Evolutionary conservation across 345 rosid species (phyloP).

Genomic region (Noccaea bulbosa): DNA sequence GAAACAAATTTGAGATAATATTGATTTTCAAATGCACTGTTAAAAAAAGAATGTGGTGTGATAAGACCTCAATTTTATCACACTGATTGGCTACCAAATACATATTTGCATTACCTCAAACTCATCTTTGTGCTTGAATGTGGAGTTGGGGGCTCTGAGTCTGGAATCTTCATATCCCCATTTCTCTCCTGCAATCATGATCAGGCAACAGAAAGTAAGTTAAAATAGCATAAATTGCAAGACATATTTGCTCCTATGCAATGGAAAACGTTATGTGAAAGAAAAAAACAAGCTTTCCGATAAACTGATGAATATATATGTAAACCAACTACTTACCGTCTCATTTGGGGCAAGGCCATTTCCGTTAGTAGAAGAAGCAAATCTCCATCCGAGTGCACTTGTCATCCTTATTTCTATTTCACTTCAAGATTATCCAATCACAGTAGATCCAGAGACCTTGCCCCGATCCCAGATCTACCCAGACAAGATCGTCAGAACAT

Average conservation of each 20-base stretch:
- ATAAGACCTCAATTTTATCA: slow-evolving; percentile 1
- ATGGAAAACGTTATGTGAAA: not conserved
- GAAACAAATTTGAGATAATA: slow-evolving; percentile 15
- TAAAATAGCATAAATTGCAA: slow-evolving; percentile 16
- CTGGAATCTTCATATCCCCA: slow-evolving; percentile 79
- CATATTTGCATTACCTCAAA: slow-evolving; percentile 60
- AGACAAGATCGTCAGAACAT: slow-evolving; percentile 58
- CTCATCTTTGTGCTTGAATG: slow-evolving; percentile 80
- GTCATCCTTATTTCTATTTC: slow-evolving; percentile 57
- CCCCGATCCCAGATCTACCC: slow-evolving; percentile 70
- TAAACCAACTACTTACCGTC: slow-evolving; percentile 48
- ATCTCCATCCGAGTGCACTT: slow-evolving; percentile 87
- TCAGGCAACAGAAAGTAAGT: slow-evolving; percentile 27
- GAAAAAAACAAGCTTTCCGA: not conserved
- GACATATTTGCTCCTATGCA: not conserved
- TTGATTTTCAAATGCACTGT: not conserved
- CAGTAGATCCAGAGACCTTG: slow-evolving; percentile 43
- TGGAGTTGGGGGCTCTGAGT: slow-evolving; percentile 97
- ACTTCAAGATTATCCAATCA: slow-evolving; percentile 48
- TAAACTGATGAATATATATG: not conserved
- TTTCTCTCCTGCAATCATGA: slow-evolving; percentile 73
- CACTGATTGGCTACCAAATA: slow-evolving; percentile 14
- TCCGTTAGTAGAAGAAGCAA: slow-evolving; percentile 75
- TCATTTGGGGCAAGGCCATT: slow-evolving; percentile 69
- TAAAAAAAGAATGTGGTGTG: slow-evolving; percentile 19